These are phyloP conservation scores for Aspergillus bridgeri DNA, from an alignment of 495 filamentous ascomycete species.

Conservation along the genomic window DNA sequence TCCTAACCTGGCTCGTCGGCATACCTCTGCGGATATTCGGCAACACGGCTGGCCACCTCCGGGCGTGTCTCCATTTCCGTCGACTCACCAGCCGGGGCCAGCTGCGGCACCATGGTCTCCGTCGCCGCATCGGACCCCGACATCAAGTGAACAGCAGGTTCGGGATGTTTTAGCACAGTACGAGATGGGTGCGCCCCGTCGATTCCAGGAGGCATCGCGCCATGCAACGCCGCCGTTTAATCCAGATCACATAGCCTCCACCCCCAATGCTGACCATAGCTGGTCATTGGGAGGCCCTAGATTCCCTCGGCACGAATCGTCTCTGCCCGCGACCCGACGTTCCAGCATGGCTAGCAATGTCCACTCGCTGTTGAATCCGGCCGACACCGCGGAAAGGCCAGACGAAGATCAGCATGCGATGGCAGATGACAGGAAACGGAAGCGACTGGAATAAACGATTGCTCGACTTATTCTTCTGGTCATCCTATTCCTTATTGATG, in stretches of 20 bases:
- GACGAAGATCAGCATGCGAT: constrained; percentile 62
- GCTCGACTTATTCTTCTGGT: constrained; percentile 8
- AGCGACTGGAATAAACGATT: constrained; percentile 57
- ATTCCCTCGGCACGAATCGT: constrained; percentile 42
- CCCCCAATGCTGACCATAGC: constrained; percentile 51
- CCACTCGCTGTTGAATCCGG: constrained; percentile 77
- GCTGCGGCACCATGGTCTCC: constrained; percentile 79
- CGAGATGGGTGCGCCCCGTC: constrained; percentile 63
- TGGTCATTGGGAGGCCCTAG: constrained; percentile 54
- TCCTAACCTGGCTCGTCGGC: constrained; percentile 71
- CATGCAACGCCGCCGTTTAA: constrained; percentile 68
- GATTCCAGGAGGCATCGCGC: constrained; percentile 55
- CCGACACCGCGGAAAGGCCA: constrained; percentile 69
- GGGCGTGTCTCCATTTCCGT: constrained; percentile 63
- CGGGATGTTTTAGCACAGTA: constrained; percentile 80
- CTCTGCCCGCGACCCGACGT: constrained; percentile 62
- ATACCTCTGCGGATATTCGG: constrained; percentile 95
- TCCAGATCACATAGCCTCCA: constrained; percentile 46
- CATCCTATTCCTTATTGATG: not conserved
- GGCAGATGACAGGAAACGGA: constrained; percentile 73
- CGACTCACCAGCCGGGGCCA: constrained; percentile 23
- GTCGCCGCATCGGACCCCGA: constrained; percentile 67
- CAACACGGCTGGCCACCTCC: constrained; percentile 77
- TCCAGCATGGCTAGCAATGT: constrained; percentile 76
- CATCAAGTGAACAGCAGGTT: constrained; percentile 71